Evolutionary conservation across 441 rosid species (phyloP).

Genomic region (Sinapis alba): DNA sequence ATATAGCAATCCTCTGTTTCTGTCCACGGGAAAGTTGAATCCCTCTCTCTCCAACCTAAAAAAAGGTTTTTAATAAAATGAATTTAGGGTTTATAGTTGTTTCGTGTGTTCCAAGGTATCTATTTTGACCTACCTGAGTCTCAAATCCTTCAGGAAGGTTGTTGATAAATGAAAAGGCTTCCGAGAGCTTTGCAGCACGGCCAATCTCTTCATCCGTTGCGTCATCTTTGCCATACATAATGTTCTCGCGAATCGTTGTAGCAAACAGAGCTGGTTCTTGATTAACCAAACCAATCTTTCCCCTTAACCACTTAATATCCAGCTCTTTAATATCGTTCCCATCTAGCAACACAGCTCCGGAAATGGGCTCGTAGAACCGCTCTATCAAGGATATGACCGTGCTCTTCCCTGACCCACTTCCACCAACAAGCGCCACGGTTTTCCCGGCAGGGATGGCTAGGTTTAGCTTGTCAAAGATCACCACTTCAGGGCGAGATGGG

Average conservation of each 20-base stretch:
- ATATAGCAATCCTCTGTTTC: conserved; percentile 88
- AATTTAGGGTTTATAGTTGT: neutral
- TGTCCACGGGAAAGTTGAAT: conserved; percentile 92
- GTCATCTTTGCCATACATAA: conserved; percentile 84
- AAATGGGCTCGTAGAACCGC: conserved; percentile 83
- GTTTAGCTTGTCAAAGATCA: conserved; percentile 60
- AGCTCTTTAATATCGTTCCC: conserved; percentile 62
- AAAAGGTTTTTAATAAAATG: neutral
- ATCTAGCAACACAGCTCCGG: conserved; percentile 69
- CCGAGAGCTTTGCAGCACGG: conserved; percentile 87
- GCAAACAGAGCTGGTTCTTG: conserved; percentile 99
- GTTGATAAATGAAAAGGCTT: conserved; percentile 77
- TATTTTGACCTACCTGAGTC: conserved; percentile 65
- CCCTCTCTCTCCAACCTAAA: conserved; percentile 91
- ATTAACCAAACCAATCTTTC: conserved; percentile 86
- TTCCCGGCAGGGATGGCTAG: conserved; percentile 74
- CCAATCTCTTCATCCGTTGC: conserved; percentile 75
- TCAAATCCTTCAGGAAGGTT: conserved; percentile 94
- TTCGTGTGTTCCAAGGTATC: conserved; percentile 1
- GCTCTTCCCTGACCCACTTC: conserved; percentile 96
- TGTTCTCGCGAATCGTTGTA: conserved; percentile 79
- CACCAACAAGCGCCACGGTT: conserved; percentile 92
- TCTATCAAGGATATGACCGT: conserved; percentile 86
- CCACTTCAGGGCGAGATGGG: conserved; percentile 81
- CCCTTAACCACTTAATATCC: conserved; percentile 87